A percentile compares a stretch with the other conserved stretches of the same genome.
Evolutionary conservation across 768 basidiomycete species (phyloP).

Genomic region (Xerocomus spinulosus): DNA sequence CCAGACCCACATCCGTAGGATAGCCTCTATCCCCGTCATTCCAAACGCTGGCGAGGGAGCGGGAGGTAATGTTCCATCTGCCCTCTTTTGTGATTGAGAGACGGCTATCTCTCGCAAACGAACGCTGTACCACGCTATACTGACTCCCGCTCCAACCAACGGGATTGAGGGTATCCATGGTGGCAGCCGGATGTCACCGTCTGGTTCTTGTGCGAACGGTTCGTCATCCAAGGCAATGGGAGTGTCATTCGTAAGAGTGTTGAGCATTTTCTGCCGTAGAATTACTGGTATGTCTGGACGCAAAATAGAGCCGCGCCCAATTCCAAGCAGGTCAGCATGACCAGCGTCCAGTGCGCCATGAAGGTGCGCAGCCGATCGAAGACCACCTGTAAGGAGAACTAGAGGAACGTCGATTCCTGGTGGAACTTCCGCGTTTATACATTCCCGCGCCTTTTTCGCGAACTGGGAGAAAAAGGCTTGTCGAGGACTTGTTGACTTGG

Average conservation of each 20-base stretch:
- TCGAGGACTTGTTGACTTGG: constrained; percentile 33
- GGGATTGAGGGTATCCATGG: constrained; percentile 42
- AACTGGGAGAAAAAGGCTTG: constrained; percentile 75
- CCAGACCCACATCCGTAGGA: constrained; percentile 50
- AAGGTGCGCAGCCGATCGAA: constrained; percentile 56
- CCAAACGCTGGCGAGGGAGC: constrained; percentile 19
- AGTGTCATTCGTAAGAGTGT: constrained; percentile 1
- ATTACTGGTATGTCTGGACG: constrained; percentile 55
- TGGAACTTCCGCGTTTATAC: constrained; percentile 35
- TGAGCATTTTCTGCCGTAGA: constrained; percentile 24
- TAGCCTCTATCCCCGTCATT: constrained; percentile 34
- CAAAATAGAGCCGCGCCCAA: constrained; percentile 63
- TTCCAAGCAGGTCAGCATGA: constrained; percentile 72
- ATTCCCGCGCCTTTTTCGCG: constrained; percentile 49
- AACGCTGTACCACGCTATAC: constrained; percentile 64
- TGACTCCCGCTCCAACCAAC: constrained; percentile 60
- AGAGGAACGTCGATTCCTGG: constrained; percentile 41
- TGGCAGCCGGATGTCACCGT: constrained; percentile 17
- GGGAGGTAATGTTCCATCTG: constrained; percentile 1
- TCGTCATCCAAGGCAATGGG: constrained; percentile 19
- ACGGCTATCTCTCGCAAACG: constrained; percentile 50
- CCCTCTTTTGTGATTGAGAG: constrained; percentile 5
- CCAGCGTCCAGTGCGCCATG: constrained; percentile 44
- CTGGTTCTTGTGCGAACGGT: constrained; percentile 41
- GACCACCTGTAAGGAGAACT: constrained; percentile 78